Evolutionary conservation across 1,284 basidiomycete species (phyloP), one percentile per base, ranked within the genome.

Genomic region (Trichosporon faecale): DNA sequence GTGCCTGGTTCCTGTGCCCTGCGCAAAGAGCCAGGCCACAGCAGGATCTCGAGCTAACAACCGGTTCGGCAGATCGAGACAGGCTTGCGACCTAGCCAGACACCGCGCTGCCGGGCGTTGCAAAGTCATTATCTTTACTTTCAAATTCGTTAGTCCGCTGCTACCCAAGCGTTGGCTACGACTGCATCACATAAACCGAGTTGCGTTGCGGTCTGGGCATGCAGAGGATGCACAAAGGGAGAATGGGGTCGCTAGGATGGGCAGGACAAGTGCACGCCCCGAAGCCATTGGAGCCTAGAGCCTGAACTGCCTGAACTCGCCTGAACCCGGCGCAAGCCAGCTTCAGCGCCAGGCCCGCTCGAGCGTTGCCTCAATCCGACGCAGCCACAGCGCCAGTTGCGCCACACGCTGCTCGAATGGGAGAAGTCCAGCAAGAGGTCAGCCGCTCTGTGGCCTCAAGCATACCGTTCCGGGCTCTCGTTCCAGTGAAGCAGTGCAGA

Each of bases 241-340:
- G 35, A 37, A 14, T 37, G 35, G 35, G 35, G 35, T 37, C 35
- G 11, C n/a, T n/a, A n/a, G n/a, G 35, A 37, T 9, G 14, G 35
- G 3, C 9, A 37, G 35, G 3, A 12, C 3, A 14, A 37, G 49
- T 60, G 71, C 70, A 70, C 71, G 70, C 70, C 71, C 71, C 68
- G 9, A 33, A 55, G 44, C 60, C 18, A 61, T 66, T 55, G 49
- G n/a, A 66, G 31, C 65, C 18, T 18, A 27, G 18, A 37, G 37
- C 2, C 37, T 27, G 8, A 23, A 27, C 16, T 16, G 49, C 31
- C 60, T 23, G 69, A 65, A 65, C 67, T 40, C 49, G 49, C 49
- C 49, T 52, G 40, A n/a, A n/a, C 16, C 12, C 18, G 40, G 40
- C 40, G 40, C 40, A 16, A 40, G 12, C 40, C 40, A 18, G 16